phyloP scores from a whole-genome alignment of 345 rosid genomes.

The Gossypium rotundifolium region DNA sequence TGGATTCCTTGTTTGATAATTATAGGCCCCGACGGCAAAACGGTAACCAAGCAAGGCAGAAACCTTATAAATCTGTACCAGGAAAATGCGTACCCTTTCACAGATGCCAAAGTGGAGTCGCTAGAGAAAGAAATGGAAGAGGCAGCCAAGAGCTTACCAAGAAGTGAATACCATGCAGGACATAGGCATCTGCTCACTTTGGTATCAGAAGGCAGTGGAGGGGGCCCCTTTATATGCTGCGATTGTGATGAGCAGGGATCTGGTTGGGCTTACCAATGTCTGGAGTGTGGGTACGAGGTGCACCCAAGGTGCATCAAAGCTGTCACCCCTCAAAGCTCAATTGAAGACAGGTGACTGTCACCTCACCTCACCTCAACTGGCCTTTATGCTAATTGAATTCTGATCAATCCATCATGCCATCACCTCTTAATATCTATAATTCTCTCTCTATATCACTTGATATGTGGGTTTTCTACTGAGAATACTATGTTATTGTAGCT shows the following conservation, averaged over 20 bases:
- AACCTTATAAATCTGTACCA: conserved; percentile 42
- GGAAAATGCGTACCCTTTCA: conserved; percentile 54
- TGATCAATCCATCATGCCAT: background rate
- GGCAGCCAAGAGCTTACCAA: conserved; percentile 40
- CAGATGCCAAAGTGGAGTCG: conserved; percentile 30
- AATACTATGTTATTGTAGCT: background rate
- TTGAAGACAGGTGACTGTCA: background rate
- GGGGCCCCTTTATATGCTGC: conserved; percentile 60
- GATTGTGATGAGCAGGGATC: conserved; percentile 58
- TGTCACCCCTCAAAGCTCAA: conserved; percentile 5
- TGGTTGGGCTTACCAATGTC: conserved; percentile 63
- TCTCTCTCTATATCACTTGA: too few relatives aligned
- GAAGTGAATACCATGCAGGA: conserved; percentile 33
- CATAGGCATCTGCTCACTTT: conserved; percentile 49
- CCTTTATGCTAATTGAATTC: background rate
- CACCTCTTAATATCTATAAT: too few relatives aligned
- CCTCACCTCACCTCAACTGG: background rate
- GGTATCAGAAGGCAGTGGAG: conserved; percentile 51
- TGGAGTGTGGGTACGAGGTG: conserved; percentile 67
- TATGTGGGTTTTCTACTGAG: background rate
- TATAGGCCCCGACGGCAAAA: conserved; percentile 57
- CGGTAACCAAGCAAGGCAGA: conserved; percentile 46
- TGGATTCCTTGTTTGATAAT: conserved; percentile 50
- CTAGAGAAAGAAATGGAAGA: conserved; percentile 47
- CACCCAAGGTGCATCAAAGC: conserved; percentile 50